phyloP scores from a whole-genome alignment of 176 grass and related monocot species.

The Aegilops speltoides region DNA sequence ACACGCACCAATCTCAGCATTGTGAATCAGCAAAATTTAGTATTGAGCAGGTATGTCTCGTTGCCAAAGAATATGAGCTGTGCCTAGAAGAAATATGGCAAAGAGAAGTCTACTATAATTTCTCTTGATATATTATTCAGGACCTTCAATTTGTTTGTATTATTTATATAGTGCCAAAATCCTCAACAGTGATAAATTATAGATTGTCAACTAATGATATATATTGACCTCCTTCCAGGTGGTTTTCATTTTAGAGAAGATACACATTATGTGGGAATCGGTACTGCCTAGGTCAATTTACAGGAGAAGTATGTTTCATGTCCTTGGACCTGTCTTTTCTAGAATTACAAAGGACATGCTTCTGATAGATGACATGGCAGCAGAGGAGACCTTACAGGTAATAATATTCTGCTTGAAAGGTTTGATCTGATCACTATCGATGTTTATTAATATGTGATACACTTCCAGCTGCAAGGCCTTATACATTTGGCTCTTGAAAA shows the following conservation, averaged over 20 bases:
- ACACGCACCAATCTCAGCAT: constrained; percentile 79
- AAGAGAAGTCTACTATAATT: constrained; percentile 2
- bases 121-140: constrained; percentile 16
- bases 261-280: constrained; percentile 89
- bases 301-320: constrained; percentile 72
- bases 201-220: constrained; percentile 15
- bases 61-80: constrained; percentile 15
- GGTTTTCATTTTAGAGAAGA: constrained; percentile 90
- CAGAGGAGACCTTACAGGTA: constrained; percentile 93
- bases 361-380: constrained; percentile 94
- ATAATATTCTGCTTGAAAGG: constrained; percentile 21
- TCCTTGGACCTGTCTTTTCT: constrained; percentile 82
- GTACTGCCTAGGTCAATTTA: constrained; percentile 65
- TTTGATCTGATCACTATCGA: constrained; percentile 17
- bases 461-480: constrained; percentile 81
- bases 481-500: constrained; percentile 92
- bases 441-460: constrained; percentile 31
- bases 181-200: not conserved
- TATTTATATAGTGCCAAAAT: constrained; percentile 18
- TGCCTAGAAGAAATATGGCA: not conserved
- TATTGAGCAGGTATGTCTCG: constrained; percentile 79
- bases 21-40: constrained; percentile 84
- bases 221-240: constrained; percentile 43
- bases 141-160: constrained; percentile 24
- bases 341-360: constrained; percentile 93